phyloP scores from a whole-genome alignment of 805 yeast genomes.

The Ogataea thermomethanolica region DNA sequence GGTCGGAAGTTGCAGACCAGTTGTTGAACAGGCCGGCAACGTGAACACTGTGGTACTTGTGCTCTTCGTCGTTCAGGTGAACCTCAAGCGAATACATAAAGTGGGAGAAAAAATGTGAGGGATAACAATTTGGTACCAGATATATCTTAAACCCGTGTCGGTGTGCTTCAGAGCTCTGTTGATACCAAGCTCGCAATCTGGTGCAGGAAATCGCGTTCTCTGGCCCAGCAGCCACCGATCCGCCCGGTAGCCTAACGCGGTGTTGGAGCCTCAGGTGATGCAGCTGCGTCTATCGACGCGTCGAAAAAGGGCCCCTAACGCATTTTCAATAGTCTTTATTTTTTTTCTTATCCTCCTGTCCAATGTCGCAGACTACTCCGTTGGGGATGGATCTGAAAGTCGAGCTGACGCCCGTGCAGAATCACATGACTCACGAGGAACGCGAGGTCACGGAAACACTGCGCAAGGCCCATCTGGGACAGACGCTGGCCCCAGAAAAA shows the following conservation, averaged over 20 bases:
- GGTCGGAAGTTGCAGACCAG: slow-evolving; percentile 16
- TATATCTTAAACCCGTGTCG: neutral
- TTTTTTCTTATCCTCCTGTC: slow-evolving; percentile 1
- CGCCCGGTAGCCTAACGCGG: too few species aligned
- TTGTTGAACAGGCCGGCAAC: slow-evolving; percentile 25
- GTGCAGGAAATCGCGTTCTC: too few species aligned
- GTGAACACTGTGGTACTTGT: slow-evolving; percentile 9
- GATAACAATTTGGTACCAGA: neutral
- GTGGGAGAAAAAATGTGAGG: slow-evolving; percentile 7
- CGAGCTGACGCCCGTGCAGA: slow-evolving; percentile 17
- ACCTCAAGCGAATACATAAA: slow-evolving; percentile 11
- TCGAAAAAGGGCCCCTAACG: neutral
- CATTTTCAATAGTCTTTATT: neutral
- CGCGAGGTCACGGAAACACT: slow-evolving; percentile 24
- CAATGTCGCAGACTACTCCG: slow-evolving; percentile 6
- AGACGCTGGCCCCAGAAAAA: slow-evolving; percentile 26
- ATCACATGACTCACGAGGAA: slow-evolving; percentile 3
- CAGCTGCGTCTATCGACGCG: slow-evolving; percentile 6
- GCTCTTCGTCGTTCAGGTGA: slow-evolving; percentile 17
- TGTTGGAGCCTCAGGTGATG: neutral
- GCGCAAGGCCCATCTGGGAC: slow-evolving; percentile 25
- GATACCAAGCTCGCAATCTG: too few species aligned
- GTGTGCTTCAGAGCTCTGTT: too few species aligned
- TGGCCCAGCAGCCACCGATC: too few species aligned
- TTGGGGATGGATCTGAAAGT: slow-evolving; percentile 1